These are phyloP conservation scores for Pseudocercospora macadamiae DNA, from an alignment of 2,329 filamentous ascomycete genomes.

Conservation along the genomic window DNA sequence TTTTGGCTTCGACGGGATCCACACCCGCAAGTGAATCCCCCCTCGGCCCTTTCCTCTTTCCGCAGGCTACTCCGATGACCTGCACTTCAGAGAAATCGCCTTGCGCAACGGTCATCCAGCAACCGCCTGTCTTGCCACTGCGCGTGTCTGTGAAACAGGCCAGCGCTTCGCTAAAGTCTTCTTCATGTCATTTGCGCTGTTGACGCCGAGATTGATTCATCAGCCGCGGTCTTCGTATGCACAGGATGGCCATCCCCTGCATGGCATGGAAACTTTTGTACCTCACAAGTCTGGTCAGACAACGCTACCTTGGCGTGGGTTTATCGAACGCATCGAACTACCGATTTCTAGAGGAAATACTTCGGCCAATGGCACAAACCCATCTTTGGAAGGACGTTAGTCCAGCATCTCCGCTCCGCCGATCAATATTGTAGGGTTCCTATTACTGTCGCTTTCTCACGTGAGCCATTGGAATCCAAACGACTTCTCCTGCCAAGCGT, in stretches of 20 bases:
- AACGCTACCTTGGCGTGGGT: not conserved
- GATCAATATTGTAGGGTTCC: constrained; percentile 1
- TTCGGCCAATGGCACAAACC: constrained; percentile 1
- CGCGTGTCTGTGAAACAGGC: not conserved
- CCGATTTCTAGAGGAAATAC: not conserved
- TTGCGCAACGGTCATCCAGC: not conserved
- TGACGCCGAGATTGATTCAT: not conserved
- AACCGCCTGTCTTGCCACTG: not conserved
- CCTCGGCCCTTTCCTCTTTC: not conserved
- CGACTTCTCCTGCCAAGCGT: not conserved
- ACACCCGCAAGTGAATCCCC: not conserved
- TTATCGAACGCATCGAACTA: not conserved
- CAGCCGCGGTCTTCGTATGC: not conserved
- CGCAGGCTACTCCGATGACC: not conserved
- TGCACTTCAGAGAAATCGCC: not conserved
- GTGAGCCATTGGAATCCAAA: not conserved
- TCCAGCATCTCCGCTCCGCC: not conserved
- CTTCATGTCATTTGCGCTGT: not conserved
- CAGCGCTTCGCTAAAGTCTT: not conserved
- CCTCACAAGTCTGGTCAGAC: not conserved
- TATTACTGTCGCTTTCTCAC: not conserved
- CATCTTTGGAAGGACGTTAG: constrained; percentile 4
- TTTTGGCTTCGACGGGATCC: not conserved
- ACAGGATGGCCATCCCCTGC: not conserved
- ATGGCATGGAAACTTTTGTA: not conserved